These are phyloP conservation scores for Phytophthora crassamura DNA, from an alignment of 352 stramenopile species.

Conservation along the genomic window DNA sequence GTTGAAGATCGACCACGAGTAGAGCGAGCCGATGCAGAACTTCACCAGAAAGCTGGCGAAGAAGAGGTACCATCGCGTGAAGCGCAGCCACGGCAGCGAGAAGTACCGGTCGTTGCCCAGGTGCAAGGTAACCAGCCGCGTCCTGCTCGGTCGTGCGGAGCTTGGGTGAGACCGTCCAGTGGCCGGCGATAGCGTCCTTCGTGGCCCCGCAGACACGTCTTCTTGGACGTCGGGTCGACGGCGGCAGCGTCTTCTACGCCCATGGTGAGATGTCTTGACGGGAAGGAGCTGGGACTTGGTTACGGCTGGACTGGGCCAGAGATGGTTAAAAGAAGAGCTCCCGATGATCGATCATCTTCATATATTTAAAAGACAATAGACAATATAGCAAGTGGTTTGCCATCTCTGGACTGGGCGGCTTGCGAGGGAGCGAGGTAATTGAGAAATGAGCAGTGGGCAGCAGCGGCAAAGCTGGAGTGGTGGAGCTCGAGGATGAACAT, in stretches of 20 bases:
- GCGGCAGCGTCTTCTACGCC: constrained; percentile 28
- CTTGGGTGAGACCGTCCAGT: constrained; percentile 64
- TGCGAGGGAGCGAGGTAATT: constrained; percentile 35
- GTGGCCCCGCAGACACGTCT: constrained; percentile 40
- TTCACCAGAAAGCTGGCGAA: constrained; percentile 68
- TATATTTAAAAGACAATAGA: too few relatives aligned
- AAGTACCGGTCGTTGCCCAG: constrained; percentile 65
- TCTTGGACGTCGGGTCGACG: constrained; percentile 18
- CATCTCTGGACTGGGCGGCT: too few relatives aligned
- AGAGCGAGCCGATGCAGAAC: constrained; percentile 77
- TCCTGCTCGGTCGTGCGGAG: constrained; percentile 58
- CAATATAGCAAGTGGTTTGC: too few relatives aligned
- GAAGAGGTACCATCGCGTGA: constrained; percentile 75
- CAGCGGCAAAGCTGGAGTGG: background rate
- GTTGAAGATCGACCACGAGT: constrained; percentile 81
- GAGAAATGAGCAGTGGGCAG: constrained; percentile 30
- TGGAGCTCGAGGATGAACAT: background rate
- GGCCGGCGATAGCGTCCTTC: constrained; percentile 35
- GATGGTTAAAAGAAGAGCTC: background rate
- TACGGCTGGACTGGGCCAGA: too few relatives aligned
- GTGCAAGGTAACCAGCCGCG: constrained; percentile 66
- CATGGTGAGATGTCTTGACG: constrained; percentile 21
- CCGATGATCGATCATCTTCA: constrained; percentile 1
- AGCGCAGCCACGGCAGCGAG: constrained; percentile 42
- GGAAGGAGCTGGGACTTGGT: background rate